Percentiles rank a stretch among this genome's conserved stretches.
Evolutionary conservation across 805 yeast genomes (phyloP).

Genomic region (Hyphopichia homilentoma): DNA sequence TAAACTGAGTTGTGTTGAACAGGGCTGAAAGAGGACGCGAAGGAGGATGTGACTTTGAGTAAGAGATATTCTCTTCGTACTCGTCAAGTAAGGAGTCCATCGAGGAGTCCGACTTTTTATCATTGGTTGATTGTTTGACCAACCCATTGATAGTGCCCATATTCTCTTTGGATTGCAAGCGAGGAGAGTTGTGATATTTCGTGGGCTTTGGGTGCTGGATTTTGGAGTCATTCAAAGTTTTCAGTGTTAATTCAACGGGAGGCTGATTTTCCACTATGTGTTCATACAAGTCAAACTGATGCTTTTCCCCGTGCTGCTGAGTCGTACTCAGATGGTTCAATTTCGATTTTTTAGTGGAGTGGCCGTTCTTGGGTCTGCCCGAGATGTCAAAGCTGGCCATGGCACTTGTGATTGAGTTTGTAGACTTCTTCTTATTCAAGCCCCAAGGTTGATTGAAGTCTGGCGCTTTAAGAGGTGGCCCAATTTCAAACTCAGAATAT

Average conservation of each 20-base stretch:
- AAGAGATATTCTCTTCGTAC: constrained; percentile 40
- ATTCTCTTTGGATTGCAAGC: neutral
- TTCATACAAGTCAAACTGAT: no score
- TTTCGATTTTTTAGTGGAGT: no score
- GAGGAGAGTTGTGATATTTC: constrained; percentile 1
- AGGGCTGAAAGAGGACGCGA: constrained; percentile 22
- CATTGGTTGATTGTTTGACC: constrained; percentile 1
- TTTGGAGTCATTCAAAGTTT: constrained; percentile 1
- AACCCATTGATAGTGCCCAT: neutral
- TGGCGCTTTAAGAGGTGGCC: no score
- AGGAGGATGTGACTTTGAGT: constrained; percentile 21
- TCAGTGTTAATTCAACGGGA: neutral
- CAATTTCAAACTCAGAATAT: neutral
- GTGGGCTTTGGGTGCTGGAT: constrained; percentile 2
- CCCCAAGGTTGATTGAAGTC: constrained; percentile 9
- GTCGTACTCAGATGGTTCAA: no score
- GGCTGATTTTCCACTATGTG: neutral
- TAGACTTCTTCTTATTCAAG: constrained; percentile 13
- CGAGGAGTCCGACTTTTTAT: constrained; percentile 21
- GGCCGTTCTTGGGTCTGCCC: no score
- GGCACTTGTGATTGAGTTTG: constrained; percentile 22
- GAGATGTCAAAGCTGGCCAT: constrained; percentile 28
- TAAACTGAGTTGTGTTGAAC: constrained; percentile 3
- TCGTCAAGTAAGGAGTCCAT: constrained; percentile 42
- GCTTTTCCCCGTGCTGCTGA: no score